Base-by-base conservation (phyloP, 1,284 basidiomycete species). In the Athelia sp. region DNA sequence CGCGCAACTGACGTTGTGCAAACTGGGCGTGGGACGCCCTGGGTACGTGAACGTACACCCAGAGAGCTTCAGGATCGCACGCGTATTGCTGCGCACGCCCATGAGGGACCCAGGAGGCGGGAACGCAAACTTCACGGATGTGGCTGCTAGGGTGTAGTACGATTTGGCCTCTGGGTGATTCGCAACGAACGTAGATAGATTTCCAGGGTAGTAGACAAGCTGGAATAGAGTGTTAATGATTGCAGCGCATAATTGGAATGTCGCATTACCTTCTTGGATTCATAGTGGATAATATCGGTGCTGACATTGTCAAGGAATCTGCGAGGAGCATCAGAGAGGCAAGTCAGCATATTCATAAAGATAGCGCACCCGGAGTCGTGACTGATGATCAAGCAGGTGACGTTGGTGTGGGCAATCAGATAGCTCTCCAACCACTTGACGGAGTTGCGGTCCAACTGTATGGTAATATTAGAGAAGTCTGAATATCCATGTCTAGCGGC, bases 151-250 rank as follows among this genome's bases (percentile, higher is more conserved):
- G 63, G 92, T 89, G 82, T 95, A 93, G 84, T 98, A 95, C 45
- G 93, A 92, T 78, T 93, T 97, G 68, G 97, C 97, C 79, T 99
- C 96, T 50, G 94, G 93, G 53, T 97, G 95, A 58, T 79, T 80
- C 74, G 90, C 84, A 69, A 97, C 93, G 74, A 99, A 99, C 53
- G 81, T 79, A 80, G 98, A 92, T 57, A 99, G 89, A 80, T 98
- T 98, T 66, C 97, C 97, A 59, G 87, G 89, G 79, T 98, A 98
- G 64, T 94, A 87, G 76, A 88, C 92, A 66, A 99, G 78, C 81
- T 98, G 97, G 88, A 98, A 98, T 74, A 94, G 93, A 84, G 98
- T 98, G 61, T 98, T 78, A n/a, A n/a, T n/a, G n/a, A n/a, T n/a
- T n/a, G n/a, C n/a, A n/a, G n/a, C n/a, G n/a, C n/a, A n/a, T n/a